phyloP scores from a whole-genome alignment of 345 rosid genomes.

The Aquilaria malaccensis region DNA sequence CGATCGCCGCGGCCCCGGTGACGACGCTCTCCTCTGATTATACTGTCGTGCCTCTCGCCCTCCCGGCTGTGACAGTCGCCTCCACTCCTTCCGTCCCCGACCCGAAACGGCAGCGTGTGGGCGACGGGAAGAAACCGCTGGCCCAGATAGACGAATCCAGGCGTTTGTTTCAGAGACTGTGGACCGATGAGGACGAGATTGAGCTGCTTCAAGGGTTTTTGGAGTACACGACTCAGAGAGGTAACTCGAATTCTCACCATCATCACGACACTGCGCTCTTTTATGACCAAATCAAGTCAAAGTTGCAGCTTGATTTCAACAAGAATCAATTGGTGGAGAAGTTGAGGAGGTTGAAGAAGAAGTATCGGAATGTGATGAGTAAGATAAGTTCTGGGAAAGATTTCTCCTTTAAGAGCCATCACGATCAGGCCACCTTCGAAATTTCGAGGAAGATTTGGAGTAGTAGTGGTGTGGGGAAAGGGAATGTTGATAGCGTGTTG shows the following conservation, averaged over 20 bases:
- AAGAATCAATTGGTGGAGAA: constrained; percentile 98
- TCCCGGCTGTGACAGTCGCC: constrained; percentile 31
- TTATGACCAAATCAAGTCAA: constrained; percentile 90
- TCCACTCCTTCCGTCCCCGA: constrained; percentile 38
- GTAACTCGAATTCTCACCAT: constrained; percentile 36
- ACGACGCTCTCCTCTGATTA: constrained; percentile 26
- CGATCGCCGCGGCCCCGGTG: constrained; percentile 18
- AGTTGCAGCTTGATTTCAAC: constrained; percentile 92
- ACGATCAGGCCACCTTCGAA: constrained; percentile 92
- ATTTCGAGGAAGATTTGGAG: constrained; percentile 97
- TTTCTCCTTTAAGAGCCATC: constrained; percentile 74
- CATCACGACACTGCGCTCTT: constrained; percentile 87
- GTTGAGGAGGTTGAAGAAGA: constrained; percentile 87
- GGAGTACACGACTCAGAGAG: constrained; percentile 58
- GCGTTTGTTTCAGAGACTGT: constrained; percentile 79
- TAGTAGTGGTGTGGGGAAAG: constrained; percentile 18
- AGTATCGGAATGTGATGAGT: constrained; percentile 66
- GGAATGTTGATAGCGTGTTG: constrained; percentile 35
- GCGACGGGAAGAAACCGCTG: constrained; percentile 21
- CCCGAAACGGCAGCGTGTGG: constrained; percentile 42
- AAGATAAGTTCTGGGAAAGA: constrained; percentile 87
- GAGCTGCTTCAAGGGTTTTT: constrained; percentile 91
- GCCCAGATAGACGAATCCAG: constrained; percentile 62
- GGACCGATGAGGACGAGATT: constrained; percentile 99
- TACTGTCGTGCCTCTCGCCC: constrained; percentile 25